Evolutionary conservation across 345 rosid species (phyloP).

Genomic region (Camelina laxa): DNA sequence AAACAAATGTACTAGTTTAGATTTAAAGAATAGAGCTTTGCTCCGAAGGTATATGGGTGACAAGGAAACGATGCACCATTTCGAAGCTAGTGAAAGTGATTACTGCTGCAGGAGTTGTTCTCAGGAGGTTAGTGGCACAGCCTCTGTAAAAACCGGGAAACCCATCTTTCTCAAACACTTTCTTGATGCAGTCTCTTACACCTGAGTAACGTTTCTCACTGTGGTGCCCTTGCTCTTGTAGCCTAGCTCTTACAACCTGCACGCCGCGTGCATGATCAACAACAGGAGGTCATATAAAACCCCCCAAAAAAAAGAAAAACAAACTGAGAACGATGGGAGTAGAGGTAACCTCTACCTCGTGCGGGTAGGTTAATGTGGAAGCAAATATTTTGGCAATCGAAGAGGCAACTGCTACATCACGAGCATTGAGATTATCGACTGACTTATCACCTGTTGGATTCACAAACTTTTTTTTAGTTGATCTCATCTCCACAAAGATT

Average conservation of each 20-base stretch:
- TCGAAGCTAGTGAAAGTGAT: constrained; percentile 96
- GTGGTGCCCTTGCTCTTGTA: constrained; percentile 89
- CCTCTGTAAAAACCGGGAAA: constrained; percentile 86
- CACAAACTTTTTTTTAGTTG: background rate
- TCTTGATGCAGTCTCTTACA: constrained; percentile 68
- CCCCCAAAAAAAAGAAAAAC: background rate
- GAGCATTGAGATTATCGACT: constrained; percentile 69
- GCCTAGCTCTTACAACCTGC: constrained; percentile 84
- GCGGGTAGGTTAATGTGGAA: constrained; percentile 88
- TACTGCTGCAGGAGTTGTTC: constrained; percentile 94
- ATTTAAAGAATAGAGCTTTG: constrained; percentile 45
- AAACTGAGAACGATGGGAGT: background rate
- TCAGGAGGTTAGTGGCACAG: constrained; percentile 82
- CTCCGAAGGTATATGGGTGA: constrained; percentile 58
- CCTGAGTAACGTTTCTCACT: constrained; percentile 79
- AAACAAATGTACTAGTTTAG: too few species aligned
- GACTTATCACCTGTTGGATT: constrained; percentile 57
- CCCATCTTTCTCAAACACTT: constrained; percentile 73
- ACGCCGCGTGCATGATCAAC: constrained; percentile 7
- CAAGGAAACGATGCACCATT: constrained; percentile 82
- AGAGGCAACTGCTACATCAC: constrained; percentile 87
- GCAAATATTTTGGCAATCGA: constrained; percentile 90
- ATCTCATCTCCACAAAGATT: constrained; percentile 10
- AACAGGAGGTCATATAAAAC: background rate
- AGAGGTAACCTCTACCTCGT: constrained; percentile 59